A percentile compares a stretch with the other conserved stretches of the same genome.
Conservation (phyloP, 2,329 filamentous ascomycete genomes). For the Allantophomopsis lycopodina region DNA sequence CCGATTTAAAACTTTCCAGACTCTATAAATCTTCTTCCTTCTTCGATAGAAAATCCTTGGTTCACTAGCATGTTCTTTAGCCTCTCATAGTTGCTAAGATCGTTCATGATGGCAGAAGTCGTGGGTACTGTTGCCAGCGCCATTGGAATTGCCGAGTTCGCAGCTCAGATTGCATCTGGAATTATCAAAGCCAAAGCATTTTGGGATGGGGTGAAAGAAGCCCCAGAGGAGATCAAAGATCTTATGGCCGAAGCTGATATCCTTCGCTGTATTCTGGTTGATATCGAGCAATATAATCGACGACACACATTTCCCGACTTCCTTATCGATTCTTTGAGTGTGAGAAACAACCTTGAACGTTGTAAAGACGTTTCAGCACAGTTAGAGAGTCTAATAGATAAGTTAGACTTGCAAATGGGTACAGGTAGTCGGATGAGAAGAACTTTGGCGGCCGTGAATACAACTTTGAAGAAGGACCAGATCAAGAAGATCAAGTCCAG, state of each 20-base stretch:
- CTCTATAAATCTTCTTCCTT: too few relatives aligned
- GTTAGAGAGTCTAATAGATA: too few relatives aligned
- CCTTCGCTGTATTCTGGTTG: constrained; percentile 1
- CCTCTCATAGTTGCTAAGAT: too few relatives aligned
- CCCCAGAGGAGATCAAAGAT: constrained; percentile 3
- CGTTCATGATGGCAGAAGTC: constrained; percentile 2
- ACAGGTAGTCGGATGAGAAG: not conserved
- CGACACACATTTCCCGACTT: not conserved
- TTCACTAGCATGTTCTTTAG: too few relatives aligned
- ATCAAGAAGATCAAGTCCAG: too few relatives aligned
- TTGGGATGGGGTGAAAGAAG: constrained; percentile 5
- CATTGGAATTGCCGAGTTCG: constrained; percentile 4
- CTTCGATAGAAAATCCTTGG: too few relatives aligned
- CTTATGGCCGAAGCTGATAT: constrained; percentile 5
- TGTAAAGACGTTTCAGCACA: too few relatives aligned
- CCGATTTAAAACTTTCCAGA: too few relatives aligned
- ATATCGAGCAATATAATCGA: not conserved
- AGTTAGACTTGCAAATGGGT: too few relatives aligned
- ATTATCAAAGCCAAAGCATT: constrained; percentile 4
- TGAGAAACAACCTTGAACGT: too few relatives aligned
- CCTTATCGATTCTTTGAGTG: not conserved
- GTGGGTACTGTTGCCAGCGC: constrained; percentile 2
- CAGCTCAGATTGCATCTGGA: constrained; percentile 2
- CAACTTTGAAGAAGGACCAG: too few relatives aligned
- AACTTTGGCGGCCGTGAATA: not conserved